A percentile compares a stretch with the other conserved stretches of the same genome.
Evolutionary conservation across 306 rosid genomes (phyloP).

Genomic region (Casuarina glauca): DNA sequence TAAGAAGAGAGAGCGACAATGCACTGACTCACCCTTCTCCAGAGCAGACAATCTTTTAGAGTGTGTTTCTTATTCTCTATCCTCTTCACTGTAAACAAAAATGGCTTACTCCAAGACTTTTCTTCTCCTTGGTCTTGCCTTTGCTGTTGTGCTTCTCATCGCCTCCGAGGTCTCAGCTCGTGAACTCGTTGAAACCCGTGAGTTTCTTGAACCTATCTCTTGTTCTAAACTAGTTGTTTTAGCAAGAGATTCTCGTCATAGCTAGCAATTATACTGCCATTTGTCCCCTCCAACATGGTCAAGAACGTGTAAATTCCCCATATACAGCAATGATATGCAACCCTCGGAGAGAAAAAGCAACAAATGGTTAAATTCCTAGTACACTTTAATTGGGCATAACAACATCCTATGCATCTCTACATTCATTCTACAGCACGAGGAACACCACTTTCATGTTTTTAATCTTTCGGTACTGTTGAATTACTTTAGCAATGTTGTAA

Average conservation of each 20-base stretch:
- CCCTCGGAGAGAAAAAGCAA: background rate
- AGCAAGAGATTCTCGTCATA: too few species aligned
- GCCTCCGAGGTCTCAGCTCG: conserved; percentile 16
- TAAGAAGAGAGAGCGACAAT: background rate
- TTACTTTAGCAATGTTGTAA: background rate
- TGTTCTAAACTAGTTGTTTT: background rate
- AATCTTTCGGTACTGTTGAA: too few species aligned
- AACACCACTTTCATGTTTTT: too few species aligned
- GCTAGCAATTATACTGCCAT: background rate
- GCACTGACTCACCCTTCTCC: background rate
- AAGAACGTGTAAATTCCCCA: background rate
- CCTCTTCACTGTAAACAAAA: background rate
- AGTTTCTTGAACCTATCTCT: background rate
- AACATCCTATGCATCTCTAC: background rate
- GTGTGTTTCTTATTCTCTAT: background rate
- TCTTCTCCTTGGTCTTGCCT: conserved; percentile 20
- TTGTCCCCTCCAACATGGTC: too few species aligned
- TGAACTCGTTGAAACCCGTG: background rate
- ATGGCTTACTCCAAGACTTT: conserved; percentile 26
- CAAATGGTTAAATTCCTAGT: too few species aligned
- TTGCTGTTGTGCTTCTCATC: conserved; percentile 12
- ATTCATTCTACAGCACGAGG: too few species aligned
- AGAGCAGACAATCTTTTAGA: background rate
- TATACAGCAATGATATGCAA: background rate
- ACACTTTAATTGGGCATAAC: too few species aligned